Conservation (phyloP, 2,329 filamentous ascomycete species). For the Alternaria metachromatica region DNA sequence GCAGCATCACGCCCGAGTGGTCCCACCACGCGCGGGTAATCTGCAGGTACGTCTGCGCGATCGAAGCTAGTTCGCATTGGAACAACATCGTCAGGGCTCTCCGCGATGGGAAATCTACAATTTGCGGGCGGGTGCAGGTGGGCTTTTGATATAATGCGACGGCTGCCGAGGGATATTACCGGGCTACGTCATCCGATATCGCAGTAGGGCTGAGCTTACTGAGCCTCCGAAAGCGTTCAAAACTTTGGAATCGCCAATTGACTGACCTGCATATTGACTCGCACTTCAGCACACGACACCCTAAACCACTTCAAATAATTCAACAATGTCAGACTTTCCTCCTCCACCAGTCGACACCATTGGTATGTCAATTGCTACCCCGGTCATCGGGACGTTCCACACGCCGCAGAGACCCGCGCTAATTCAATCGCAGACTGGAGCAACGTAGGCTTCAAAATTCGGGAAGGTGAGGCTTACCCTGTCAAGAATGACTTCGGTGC, state of each 20-base stretch:
- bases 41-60: slow-evolving; percentile 12
- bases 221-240: slow-evolving; percentile 22
- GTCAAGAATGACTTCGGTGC: not conserved
- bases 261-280: slow-evolving; percentile 11
- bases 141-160: slow-evolving; percentile 28
- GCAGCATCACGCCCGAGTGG: slow-evolving; percentile 11
- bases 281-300: slow-evolving; percentile 9
- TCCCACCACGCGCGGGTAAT: slow-evolving; percentile 12
- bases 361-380: slow-evolving; percentile 52
- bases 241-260: slow-evolving; percentile 10
- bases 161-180: slow-evolving; percentile 35
- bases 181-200: slow-evolving; percentile 42
- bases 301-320: not conserved
- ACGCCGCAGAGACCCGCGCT: slow-evolving; percentile 3
- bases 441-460: slow-evolving; percentile 89
- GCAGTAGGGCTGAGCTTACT: slow-evolving; percentile 31
- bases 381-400: not conserved
- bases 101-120: not conserved
- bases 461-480: slow-evolving; percentile 69
- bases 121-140: slow-evolving; percentile 14
- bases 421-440: slow-evolving; percentile 72
- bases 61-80: slow-evolving; percentile 10
- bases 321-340: slow-evolving; percentile 57
- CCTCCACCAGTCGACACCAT: slow-evolving; percentile 80
- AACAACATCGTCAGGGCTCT: slow-evolving; percentile 1